Evolutionary conservation across 2,329 filamentous ascomycete genomes (phyloP), one percentile per base, ranked within the genome.

Genomic region (Nemania abortiva): DNA sequence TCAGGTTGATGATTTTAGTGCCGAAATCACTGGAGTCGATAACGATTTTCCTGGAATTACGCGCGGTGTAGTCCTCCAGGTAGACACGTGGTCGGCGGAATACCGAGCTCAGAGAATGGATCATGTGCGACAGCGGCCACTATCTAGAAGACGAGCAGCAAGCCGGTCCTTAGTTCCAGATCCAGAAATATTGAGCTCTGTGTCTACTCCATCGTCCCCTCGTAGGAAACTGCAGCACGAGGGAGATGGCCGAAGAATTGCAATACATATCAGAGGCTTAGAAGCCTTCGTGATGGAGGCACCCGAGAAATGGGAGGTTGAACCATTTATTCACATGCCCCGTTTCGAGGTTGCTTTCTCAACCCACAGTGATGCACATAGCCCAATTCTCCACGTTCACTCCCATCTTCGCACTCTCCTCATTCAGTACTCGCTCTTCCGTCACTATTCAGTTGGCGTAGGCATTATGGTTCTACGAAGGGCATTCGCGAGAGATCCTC

Each of bases 271-370:
- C 45, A 90, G 92, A 69, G 94, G 94, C 0, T 84, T 99, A 3
- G 96, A 98, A 79, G 94, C 91, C 0, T 95, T 96, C 74, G 92
- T 98, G 57, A 91, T 98, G 56, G 96, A 99, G 78, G 92, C 92
- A 0, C 87, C 91, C 2, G 93, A 98, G 70, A 92, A 90, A 70
- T 91, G 94, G 80, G 94, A 98, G 78, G 84, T 89, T 2, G 94
- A 98, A 66, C 91, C 95, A 0, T 98, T 98, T 77, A 80, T 98
- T 72, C 92, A 89, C 49, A 84, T 99, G 68, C 96, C 97, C 31
- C 89, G 91, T 39, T 94, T 97, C 74, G 96, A 99, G 78, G 85
- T 98, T 31, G 91, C 93, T 1, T 87, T 98, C 65, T 94, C 91
- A 31, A 97, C 96, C 0, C 86, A 90, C 3, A 97, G 93, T 72